Evolutionary conservation across 2,329 filamentous ascomycete species (phyloP).

Genomic region (Phialophora expanda): DNA sequence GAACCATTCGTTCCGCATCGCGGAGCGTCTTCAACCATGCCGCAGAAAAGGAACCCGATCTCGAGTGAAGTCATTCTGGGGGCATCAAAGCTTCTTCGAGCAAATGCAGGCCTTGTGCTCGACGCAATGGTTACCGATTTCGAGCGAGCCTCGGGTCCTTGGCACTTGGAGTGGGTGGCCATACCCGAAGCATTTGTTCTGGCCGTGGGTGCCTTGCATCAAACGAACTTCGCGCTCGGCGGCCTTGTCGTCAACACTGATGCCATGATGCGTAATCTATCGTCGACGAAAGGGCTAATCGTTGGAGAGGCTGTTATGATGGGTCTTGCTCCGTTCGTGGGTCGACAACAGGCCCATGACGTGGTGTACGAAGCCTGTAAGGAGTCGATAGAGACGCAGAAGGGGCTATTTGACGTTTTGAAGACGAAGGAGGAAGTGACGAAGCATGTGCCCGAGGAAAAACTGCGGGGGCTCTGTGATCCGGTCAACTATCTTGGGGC

Average conservation of each 20-base stretch:
- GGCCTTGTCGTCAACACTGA: slow-evolving; percentile 59
- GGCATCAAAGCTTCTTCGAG: slow-evolving; percentile 59
- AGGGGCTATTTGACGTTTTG: slow-evolving; percentile 53
- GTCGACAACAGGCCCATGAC: slow-evolving; percentile 61
- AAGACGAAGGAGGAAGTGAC: slow-evolving; percentile 50
- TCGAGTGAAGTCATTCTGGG: slow-evolving; percentile 63
- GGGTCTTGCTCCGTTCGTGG: slow-evolving; percentile 59
- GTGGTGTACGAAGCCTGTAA: slow-evolving; percentile 62
- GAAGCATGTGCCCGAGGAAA: slow-evolving; percentile 51
- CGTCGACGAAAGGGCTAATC: slow-evolving; percentile 59
- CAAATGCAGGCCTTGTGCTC: slow-evolving; percentile 58
- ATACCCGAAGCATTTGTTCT: slow-evolving; percentile 61
- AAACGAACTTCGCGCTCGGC: slow-evolving; percentile 60
- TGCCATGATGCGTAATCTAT: slow-evolving; percentile 58
- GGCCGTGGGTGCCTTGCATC: slow-evolving; percentile 58
- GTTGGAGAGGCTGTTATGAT: slow-evolving; percentile 67
- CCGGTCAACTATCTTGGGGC: slow-evolving; percentile 53
- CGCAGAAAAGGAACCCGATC: slow-evolving; percentile 65
- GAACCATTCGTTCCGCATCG: slow-evolving; percentile 63
- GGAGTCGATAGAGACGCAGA: slow-evolving; percentile 54
- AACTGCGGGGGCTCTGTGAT: slow-evolving; percentile 62
- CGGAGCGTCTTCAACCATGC: slow-evolving; percentile 63
- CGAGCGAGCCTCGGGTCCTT: slow-evolving; percentile 63
- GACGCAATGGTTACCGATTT: slow-evolving; percentile 65
- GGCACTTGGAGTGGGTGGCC: slow-evolving; percentile 65